These are phyloP conservation scores for Scutellaria minor DNA, from an alignment of 257 asterid species.

Conservation along the genomic window DNA sequence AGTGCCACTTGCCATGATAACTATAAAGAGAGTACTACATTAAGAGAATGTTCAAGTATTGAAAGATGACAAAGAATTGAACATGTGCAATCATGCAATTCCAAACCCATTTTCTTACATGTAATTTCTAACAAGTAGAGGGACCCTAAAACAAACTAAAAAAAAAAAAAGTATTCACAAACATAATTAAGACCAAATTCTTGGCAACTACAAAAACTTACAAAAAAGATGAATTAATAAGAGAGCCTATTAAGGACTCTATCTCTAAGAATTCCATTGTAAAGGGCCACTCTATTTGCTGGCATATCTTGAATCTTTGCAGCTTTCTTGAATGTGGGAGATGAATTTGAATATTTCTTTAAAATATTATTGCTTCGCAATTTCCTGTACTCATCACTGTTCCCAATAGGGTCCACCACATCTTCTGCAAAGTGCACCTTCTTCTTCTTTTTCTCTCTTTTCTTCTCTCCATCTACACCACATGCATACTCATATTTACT, in stretches of 20 bases:
- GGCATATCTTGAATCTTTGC: slow-evolving; percentile 58
- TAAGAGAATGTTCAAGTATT: too few relatives aligned
- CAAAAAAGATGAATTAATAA: slow-evolving; percentile 46
- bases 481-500: neutral
- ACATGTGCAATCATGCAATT: slow-evolving; percentile 23
- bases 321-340: slow-evolving; percentile 24
- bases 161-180: neutral
- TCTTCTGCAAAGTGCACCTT: slow-evolving; percentile 85
- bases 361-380: slow-evolving; percentile 29
- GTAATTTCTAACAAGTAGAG: slow-evolving; percentile 13
- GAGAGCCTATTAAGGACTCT: slow-evolving; percentile 57
- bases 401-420: slow-evolving; percentile 87
- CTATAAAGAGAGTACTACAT: too few relatives aligned
- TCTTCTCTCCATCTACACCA: slow-evolving; percentile 52
- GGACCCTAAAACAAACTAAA: neutral
- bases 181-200: neutral
- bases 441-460: slow-evolving; percentile 55
- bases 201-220: neutral
- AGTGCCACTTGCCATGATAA: too few relatives aligned
- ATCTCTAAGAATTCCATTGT: slow-evolving; percentile 73
- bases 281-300: slow-evolving; percentile 69
- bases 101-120: slow-evolving; percentile 30
- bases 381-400: slow-evolving; percentile 73
- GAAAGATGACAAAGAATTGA: slow-evolving; percentile 24
- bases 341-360: slow-evolving; percentile 26